These are phyloP conservation scores for Rhodotorula glutinis DNA, from an alignment of 1,284 basidiomycete genomes.

Conservation along the genomic window DNA sequence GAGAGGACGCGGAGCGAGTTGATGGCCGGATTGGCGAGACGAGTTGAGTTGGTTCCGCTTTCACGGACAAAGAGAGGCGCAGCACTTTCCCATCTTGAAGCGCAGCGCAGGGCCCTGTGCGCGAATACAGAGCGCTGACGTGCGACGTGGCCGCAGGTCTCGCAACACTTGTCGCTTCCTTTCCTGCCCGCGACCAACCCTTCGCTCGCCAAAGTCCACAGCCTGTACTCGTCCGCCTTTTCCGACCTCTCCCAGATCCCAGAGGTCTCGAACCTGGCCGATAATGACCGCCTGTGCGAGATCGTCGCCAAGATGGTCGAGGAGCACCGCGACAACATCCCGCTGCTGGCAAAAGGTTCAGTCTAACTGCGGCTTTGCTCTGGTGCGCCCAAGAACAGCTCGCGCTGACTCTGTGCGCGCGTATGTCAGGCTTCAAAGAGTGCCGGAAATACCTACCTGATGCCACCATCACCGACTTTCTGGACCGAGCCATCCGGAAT, in stretches of 20 bases:
- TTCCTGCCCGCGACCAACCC: slow-evolving; percentile 84
- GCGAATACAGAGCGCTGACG: no score
- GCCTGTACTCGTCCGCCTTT: slow-evolving; percentile 72
- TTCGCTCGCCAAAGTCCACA: slow-evolving; percentile 69
- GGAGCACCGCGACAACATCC: slow-evolving; percentile 79
- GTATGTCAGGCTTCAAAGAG: slow-evolving; percentile 70
- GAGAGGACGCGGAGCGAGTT: slow-evolving; percentile 41
- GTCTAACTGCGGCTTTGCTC: slow-evolving; percentile 12
- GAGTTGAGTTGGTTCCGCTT: no score
- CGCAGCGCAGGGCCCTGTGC: no score
- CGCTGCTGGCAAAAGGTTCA: slow-evolving; percentile 76
- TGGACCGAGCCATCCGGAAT: slow-evolving; percentile 79
- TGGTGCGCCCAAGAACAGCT: neutral
- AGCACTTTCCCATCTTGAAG: no score
- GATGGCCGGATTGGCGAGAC: slow-evolving; percentile 39
- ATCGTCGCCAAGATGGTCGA: slow-evolving; percentile 69
- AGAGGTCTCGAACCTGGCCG: slow-evolving; percentile 61
- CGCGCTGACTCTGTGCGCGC: neutral
- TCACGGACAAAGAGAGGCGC: no score
- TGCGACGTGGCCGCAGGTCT: no score
- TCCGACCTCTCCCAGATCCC: slow-evolving; percentile 67
- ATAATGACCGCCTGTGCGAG: slow-evolving; percentile 67
- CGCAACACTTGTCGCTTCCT: slow-evolving; percentile 44
- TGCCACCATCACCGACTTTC: slow-evolving; percentile 68
- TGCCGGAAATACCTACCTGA: slow-evolving; percentile 77